A percentile compares a stretch with the other conserved stretches of the same genome.
Evolutionary conservation across 179 eudicot genomes (phyloP).

Genomic region (Spergularia azorica): DNA sequence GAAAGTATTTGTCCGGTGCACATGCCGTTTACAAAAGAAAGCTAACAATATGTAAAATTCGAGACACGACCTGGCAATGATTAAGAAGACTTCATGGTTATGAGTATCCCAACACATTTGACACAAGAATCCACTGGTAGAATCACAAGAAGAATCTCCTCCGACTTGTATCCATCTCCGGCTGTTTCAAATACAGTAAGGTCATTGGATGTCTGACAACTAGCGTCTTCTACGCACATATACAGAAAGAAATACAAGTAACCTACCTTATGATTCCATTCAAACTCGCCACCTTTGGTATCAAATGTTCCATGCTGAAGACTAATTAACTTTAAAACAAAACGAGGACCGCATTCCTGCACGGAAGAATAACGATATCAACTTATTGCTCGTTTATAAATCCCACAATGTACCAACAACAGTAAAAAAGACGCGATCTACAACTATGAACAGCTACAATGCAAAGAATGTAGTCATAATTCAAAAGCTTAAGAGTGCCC

Average conservation of each 20-base stretch:
- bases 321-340: constrained; percentile 72
- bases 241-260: background rate
- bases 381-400: background rate
- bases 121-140: constrained; percentile 16
- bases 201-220: background rate
- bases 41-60: background rate
- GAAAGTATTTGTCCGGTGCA: constrained; percentile 13
- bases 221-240: background rate
- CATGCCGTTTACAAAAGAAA: background rate
- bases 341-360: constrained; percentile 98
- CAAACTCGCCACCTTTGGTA: constrained; percentile 79
- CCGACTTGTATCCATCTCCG: constrained; percentile 93
- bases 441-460: background rate
- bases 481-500: too few relatives aligned
- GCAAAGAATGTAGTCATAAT: background rate
- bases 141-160: constrained; percentile 87
- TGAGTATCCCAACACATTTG: constrained; percentile 5
- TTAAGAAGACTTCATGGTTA: constrained; percentile 9
- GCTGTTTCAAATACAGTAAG: constrained; percentile 42
- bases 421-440: background rate
- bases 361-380: constrained; percentile 3
- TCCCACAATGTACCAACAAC: background rate
- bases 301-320: constrained; percentile 97
- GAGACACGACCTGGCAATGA: constrained; percentile 15
- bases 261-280: constrained; percentile 93